These are phyloP conservation scores for Neofusicoccum cordaticola DNA, from an alignment of 2,329 filamentous ascomycete genomes.

Conservation along the genomic window DNA sequence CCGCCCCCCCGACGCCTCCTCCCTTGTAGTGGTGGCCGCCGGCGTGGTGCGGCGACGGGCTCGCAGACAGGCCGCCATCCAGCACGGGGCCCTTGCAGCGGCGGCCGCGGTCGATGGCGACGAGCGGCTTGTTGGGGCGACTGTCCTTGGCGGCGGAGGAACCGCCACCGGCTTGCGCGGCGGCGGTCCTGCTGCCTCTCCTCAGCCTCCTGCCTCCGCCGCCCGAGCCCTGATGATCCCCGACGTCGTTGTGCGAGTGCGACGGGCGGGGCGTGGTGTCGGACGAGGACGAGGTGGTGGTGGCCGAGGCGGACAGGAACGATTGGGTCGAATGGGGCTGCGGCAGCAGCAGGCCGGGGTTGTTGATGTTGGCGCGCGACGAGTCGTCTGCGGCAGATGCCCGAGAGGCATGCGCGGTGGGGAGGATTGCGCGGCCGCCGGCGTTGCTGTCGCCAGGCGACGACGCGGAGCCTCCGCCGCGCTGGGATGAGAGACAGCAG, in stretches of 20 bases:
- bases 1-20: background rate
- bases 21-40: too few species aligned
- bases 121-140: slow-evolving; percentile 14
- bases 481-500: slow-evolving; percentile 10
- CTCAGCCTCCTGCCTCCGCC: background rate
- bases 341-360: background rate
- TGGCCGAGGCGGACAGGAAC: background rate
- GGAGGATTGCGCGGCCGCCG: background rate
- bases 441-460: background rate
- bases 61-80: slow-evolving; percentile 5
- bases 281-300: background rate
- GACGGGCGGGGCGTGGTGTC: slow-evolving; percentile 3
- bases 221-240: background rate
- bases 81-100: slow-evolving; percentile 9
- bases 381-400: background rate
- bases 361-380: slow-evolving; percentile 15
- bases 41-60: background rate
- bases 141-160: background rate
- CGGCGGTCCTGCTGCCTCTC: background rate
- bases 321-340: slow-evolving; percentile 13
- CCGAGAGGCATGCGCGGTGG: background rate
- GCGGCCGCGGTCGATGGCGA: background rate
- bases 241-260: slow-evolving; percentile 3
- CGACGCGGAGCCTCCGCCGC: slow-evolving; percentile 1
- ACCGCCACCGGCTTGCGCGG: background rate